phyloP scores from a whole-genome alignment of 2,329 filamentous ascomycete genomes.

The Sordariomycetes sp. region DNA sequence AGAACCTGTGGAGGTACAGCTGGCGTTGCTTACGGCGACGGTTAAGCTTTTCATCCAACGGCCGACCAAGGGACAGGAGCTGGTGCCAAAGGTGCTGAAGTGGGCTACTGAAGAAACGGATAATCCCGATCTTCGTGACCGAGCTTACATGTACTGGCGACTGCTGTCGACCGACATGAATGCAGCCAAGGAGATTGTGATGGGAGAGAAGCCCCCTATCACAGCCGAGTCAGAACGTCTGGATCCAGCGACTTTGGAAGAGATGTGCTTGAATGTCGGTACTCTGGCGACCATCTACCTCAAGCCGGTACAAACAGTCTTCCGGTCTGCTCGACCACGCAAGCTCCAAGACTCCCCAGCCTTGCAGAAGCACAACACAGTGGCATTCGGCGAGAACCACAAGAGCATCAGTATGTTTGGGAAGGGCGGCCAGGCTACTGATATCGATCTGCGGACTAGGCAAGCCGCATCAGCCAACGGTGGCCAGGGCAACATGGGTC shows the following conservation, averaged over 20 bases:
- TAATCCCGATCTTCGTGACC: constrained; percentile 89
- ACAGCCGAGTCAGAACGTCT: constrained; percentile 93
- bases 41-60: constrained; percentile 98
- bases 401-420: constrained; percentile 54
- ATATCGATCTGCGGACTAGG: constrained; percentile 35
- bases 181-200: constrained; percentile 78
- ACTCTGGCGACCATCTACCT: constrained; percentile 95
- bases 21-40: constrained; percentile 88
- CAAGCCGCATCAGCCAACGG: constrained; percentile 14
- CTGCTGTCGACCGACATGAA: constrained; percentile 86
- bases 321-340: constrained; percentile 76
- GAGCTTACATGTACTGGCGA: constrained; percentile 99
- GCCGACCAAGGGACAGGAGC: constrained; percentile 84
- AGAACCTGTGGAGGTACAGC: constrained; percentile 90
- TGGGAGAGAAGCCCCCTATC: constrained; percentile 95
- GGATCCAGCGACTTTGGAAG: constrained; percentile 83
- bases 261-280: constrained; percentile 94
- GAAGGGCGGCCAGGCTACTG: constrained; percentile 38
- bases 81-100: constrained; percentile 91
- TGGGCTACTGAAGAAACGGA: constrained; percentile 99
- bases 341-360: constrained; percentile 76
- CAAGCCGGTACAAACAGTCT: constrained; percentile 95
- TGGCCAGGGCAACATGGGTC: constrained; percentile 44
- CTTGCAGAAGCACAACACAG: constrained; percentile 63
- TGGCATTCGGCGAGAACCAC: constrained; percentile 41